Conservation (phyloP, 2,329 filamentous ascomycete species). For the Penicillium rolfsii region DNA sequence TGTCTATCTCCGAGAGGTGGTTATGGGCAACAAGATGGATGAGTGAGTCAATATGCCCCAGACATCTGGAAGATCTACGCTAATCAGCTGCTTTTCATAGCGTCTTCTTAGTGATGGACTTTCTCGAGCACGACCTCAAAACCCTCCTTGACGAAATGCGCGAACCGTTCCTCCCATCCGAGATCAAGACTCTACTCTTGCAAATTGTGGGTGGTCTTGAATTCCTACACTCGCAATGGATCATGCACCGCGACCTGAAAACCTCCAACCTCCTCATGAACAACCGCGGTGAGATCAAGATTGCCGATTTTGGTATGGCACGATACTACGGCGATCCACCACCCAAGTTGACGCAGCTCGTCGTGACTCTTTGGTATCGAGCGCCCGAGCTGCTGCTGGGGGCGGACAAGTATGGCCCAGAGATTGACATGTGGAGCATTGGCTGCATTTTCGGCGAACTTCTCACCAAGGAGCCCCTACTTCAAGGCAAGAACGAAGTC, state of each 20-base stretch:
- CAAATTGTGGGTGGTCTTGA: conserved; percentile 80
- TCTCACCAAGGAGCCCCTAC: conserved; percentile 75
- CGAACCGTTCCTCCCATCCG: conserved; percentile 88
- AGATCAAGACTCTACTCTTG: conserved; percentile 84
- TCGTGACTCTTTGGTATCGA: conserved; percentile 97
- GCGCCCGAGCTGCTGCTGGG: conserved; percentile 88
- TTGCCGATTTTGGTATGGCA: conserved; percentile 98
- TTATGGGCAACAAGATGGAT: conserved; percentile 68
- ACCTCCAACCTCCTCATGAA: conserved; percentile 93
- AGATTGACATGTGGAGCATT: conserved; percentile 93
- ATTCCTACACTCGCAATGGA: conserved; percentile 87
- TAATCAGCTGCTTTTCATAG: conserved; percentile 48
- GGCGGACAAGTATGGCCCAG: conserved; percentile 70
- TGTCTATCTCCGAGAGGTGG: conserved; percentile 79
- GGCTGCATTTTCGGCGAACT: conserved; percentile 96
- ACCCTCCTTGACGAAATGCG: conserved; percentile 91
- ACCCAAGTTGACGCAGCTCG: conserved; percentile 81
- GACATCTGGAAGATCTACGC: no score
- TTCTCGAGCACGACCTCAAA: conserved; percentile 95
- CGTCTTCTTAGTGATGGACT: conserved; percentile 94
- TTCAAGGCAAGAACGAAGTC: conserved; percentile 91
- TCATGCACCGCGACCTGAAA: conserved; percentile 91
- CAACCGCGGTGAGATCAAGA: conserved; percentile 91
- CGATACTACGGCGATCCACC: conserved; percentile 81
- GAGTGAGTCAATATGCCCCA: conserved; percentile 51